These are phyloP conservation scores for Cinnamomum chago DNA, from an alignment of 164 flowering plant species.

Conservation along the genomic window DNA sequence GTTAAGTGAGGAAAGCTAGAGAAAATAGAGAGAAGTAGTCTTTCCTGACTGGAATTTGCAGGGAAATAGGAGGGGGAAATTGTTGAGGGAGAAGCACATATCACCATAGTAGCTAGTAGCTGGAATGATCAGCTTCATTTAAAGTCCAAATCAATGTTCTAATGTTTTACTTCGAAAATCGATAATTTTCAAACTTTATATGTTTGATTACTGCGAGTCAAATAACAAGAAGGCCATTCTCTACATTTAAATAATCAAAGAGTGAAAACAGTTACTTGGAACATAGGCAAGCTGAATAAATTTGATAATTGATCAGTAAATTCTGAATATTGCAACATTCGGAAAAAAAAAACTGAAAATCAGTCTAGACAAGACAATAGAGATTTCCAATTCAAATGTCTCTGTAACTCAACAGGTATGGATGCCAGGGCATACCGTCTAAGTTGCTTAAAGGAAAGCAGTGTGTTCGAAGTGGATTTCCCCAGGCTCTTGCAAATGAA, in stretches of 20 bases:
- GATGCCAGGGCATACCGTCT: constrained; percentile 83
- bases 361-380: neutral
- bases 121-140: too few species aligned
- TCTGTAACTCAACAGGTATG: constrained; percentile 53
- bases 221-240: neutral
- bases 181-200: neutral
- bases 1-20: too few species aligned
- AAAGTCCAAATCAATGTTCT: neutral
- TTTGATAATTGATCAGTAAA: neutral
- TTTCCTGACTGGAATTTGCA: too few species aligned
- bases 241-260: neutral
- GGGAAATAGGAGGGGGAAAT: too few species aligned
- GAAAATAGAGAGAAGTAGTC: too few species aligned
- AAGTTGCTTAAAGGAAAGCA: constrained; percentile 61
- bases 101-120: too few species aligned
- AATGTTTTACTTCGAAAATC: neutral
- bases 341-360: too few species aligned
- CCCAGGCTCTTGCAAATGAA: constrained; percentile 67
- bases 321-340: too few species aligned
- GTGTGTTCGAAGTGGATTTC: constrained; percentile 75
- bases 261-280: neutral
- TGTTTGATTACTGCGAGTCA: neutral
- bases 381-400: neutral
- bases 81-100: too few species aligned
- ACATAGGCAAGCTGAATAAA: neutral